Percentiles rank a stretch among this genome's conserved stretches.
Evolutionary conservation across 768 basidiomycete species (phyloP).

Genomic region (Pisolithus tinctorius): DNA sequence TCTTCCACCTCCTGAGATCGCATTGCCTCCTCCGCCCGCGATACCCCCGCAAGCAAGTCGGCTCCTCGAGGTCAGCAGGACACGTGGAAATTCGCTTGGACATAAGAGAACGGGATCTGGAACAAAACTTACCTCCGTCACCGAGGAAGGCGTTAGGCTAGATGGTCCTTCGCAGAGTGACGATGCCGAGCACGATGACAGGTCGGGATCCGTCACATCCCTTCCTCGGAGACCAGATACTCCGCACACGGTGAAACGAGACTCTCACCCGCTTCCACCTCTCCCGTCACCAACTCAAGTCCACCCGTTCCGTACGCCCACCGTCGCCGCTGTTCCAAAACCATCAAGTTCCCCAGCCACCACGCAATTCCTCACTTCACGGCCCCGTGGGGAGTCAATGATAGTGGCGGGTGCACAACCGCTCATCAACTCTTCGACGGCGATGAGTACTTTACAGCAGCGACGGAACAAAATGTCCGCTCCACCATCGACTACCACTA

Average conservation of each 20-base stretch:
- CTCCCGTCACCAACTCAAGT: slow-evolving; percentile 42
- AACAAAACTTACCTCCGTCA: slow-evolving; percentile 50
- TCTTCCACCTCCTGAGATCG: slow-evolving; percentile 43
- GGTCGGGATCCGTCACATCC: slow-evolving; percentile 22
- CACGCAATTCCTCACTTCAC: slow-evolving; percentile 34
- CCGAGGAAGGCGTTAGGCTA: slow-evolving; percentile 46
- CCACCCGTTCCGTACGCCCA: slow-evolving; percentile 24
- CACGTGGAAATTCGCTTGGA: slow-evolving; percentile 43
- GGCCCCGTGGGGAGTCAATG: slow-evolving; percentile 54
- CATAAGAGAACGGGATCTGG: slow-evolving; percentile 53
- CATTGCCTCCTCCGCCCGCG: slow-evolving; percentile 20
- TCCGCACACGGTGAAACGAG: slow-evolving; percentile 37
- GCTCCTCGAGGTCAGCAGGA: slow-evolving; percentile 32
- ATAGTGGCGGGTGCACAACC: slow-evolving; percentile 26
- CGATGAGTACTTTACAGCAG: slow-evolving; percentile 60
- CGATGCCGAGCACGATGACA: slow-evolving; percentile 20
- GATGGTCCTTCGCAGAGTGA: slow-evolving; percentile 28
- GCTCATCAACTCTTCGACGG: slow-evolving; percentile 54
- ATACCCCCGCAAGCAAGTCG: slow-evolving; percentile 25
- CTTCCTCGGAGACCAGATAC: slow-evolving; percentile 33
- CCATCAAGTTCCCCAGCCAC: slow-evolving; percentile 47
- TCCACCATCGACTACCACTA: slow-evolving; percentile 35
- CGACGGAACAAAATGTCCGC: slow-evolving; percentile 62
- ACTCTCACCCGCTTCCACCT: slow-evolving; percentile 64
- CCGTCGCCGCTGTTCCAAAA: slow-evolving; percentile 13